Conservation (phyloP, 2,329 filamentous ascomycete species). For the Aspergillus fischeri region DNA sequence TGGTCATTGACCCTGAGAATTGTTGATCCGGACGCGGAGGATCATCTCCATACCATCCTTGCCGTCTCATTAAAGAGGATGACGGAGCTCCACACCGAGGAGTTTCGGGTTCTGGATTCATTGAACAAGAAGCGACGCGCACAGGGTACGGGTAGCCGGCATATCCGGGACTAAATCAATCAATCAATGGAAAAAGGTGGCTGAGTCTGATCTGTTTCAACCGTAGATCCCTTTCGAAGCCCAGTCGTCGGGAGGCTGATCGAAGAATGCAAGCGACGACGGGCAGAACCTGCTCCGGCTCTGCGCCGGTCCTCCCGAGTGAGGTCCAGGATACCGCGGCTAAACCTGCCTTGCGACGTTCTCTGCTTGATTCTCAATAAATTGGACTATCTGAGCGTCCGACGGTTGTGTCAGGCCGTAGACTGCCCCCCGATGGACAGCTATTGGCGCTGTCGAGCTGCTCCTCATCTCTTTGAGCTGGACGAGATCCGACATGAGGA, state of each 20-base stretch:
- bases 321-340: neutral
- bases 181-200: neutral
- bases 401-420: neutral
- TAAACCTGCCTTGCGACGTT: neutral
- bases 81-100: neutral
- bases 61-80: neutral
- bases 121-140: neutral
- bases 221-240: neutral
- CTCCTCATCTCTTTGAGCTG: neutral
- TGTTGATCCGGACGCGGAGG: neutral
- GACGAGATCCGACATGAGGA: neutral
- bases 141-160: neutral
- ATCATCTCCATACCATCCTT: neutral
- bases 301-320: neutral
- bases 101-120: neutral
- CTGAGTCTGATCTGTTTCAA: neutral
- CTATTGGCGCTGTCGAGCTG: neutral
- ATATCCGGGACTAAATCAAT: neutral
- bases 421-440: neutral
- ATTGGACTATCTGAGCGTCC: neutral
- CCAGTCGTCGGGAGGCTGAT: neutral
- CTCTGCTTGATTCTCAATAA: neutral
- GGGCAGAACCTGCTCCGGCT: neutral
- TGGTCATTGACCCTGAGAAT: neutral
- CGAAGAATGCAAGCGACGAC: neutral